Base-by-base conservation (phyloP, 805 yeast species). In the Wickerhamiella cacticola region DNA sequence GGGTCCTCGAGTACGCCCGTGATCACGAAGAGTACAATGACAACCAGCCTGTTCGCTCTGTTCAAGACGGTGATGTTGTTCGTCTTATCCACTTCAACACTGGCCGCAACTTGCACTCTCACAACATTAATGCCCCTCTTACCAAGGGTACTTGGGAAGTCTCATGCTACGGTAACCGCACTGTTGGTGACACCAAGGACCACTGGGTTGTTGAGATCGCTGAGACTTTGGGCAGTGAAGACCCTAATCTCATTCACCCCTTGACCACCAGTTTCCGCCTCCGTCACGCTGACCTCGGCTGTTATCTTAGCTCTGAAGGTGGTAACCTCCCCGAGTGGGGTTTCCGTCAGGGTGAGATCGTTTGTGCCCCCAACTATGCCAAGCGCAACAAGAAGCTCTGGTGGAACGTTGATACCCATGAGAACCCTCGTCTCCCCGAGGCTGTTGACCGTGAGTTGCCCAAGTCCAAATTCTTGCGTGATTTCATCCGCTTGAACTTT, bases 71-170 rank as follows among this genome's bases (percentile, higher is more conserved):
- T 54, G 92, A 85, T 58, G 64, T 73, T 16, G 69, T 92, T 49
- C 82, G 96, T 65, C 69, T 92, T 49, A 78, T 74, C 63, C 98
- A 92, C 60, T 74, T 82, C 45, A 78, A 71, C 25, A 87, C 97
- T 1, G 75, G 85, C 46, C 82, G 94, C 9, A 81, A 68, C 57
- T 68, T 92, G 55, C 73, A 86, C 58, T 76, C 97, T 18, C 98
- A 92, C 61, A 96, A 89, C 63, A 96, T 92, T 48, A 96, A 96
- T 1, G 92, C 97, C 2, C 97, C 98, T 24, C 70, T 80, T 53
- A 81, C 67, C 59, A 82, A 96, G 49, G 83, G 95, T n/a, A 83
- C 88, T 59, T 95, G 87, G 67, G 98, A 92, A 68, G 82, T 92
- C 57, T 78, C 94, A 39, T 82, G 96, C 61, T 89, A 88, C 63